Conservation (phyloP, 1,139 yeast genomes). For the Geotrichum phurueaensis region DNA sequence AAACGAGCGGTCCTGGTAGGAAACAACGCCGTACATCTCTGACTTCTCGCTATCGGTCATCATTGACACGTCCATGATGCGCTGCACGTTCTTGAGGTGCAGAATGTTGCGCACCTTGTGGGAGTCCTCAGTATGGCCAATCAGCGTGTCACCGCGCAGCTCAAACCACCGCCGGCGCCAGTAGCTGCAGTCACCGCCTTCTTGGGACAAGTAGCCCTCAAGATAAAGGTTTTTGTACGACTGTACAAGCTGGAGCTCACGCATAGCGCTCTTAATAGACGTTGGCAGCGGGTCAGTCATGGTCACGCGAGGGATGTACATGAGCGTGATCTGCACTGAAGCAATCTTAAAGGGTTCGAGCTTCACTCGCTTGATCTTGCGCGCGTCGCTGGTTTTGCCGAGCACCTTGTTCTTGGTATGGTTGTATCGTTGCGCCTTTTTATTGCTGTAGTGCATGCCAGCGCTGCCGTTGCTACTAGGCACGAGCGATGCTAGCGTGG, state of each 20-base stretch:
- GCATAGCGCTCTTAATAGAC: conserved; percentile 30
- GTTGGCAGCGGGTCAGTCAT: conserved; percentile 50
- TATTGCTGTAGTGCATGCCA: conserved; percentile 4
- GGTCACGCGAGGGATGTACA: conserved; percentile 50
- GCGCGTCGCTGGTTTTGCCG: background rate
- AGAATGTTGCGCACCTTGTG: conserved; percentile 60
- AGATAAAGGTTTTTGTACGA: conserved; percentile 21
- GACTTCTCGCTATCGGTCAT: conserved; percentile 13
- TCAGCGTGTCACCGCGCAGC: conserved; percentile 50
- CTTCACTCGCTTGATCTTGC: conserved; percentile 5
- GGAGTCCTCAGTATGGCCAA: conserved; percentile 57
- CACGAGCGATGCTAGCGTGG: conserved; percentile 7
- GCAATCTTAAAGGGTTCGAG: conserved; percentile 57
- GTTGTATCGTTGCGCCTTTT: conserved; percentile 1
- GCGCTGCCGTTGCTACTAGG: conserved; percentile 14
- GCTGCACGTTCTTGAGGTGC: conserved; percentile 38
- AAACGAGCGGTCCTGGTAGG: conserved; percentile 41
- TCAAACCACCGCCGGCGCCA: conserved; percentile 65
- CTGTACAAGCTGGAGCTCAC: conserved; percentile 27
- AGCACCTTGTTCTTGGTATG: background rate
- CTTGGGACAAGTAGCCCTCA: conserved; percentile 64
- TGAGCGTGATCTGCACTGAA: conserved; percentile 62
- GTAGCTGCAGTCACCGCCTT: conserved; percentile 68
- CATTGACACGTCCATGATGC: conserved; percentile 10
- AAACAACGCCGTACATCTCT: conserved; percentile 30